A percentile compares a stretch with the other conserved stretches of the same genome.
Evolutionary conservation across 768 basidiomycete species (phyloP).

Genomic region (Pleurotus tuber-regium): DNA sequence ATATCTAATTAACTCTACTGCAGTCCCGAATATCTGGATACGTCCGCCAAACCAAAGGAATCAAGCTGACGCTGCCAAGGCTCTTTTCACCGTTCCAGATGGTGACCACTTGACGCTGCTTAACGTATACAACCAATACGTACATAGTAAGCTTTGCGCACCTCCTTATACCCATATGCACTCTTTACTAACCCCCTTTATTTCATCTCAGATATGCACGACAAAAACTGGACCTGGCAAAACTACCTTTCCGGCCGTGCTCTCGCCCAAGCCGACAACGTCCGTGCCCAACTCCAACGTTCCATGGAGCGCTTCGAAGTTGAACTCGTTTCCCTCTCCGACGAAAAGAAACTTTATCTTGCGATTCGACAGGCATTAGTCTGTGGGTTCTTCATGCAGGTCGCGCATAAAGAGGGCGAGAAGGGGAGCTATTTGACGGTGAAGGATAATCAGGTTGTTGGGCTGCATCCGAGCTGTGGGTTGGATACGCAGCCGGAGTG

Average conservation of each 20-base stretch:
- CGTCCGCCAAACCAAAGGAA: constrained; percentile 84
- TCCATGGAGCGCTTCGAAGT: constrained; percentile 91
- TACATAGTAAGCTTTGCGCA: constrained; percentile 54
- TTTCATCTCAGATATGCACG: constrained; percentile 53
- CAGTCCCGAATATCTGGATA: constrained; percentile 93
- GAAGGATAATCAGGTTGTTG: constrained; percentile 92
- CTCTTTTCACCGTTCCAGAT: constrained; percentile 83
- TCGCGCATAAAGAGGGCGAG: constrained; percentile 92
- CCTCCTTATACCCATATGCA: background rate
- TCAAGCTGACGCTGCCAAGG: constrained; percentile 93
- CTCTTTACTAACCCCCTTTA: background rate
- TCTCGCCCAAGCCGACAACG: constrained; percentile 89
- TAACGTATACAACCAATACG: constrained; percentile 94
- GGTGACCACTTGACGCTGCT: constrained; percentile 95
- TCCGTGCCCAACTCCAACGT: constrained; percentile 83
- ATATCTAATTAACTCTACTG: background rate
- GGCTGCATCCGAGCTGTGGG: constrained; percentile 84
- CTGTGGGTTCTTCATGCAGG: constrained; percentile 98
- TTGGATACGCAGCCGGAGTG: constrained; percentile 87
- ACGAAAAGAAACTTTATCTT: constrained; percentile 67
- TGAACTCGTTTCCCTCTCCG: constrained; percentile 63
- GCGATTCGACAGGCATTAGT: constrained; percentile 83
- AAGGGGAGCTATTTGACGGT: constrained; percentile 86
- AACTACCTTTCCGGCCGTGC: constrained; percentile 85
- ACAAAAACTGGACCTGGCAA: constrained; percentile 88